Base-by-base conservation (phyloP, 805 yeast species). In the Kodamaea kakaduensis region DNA sequence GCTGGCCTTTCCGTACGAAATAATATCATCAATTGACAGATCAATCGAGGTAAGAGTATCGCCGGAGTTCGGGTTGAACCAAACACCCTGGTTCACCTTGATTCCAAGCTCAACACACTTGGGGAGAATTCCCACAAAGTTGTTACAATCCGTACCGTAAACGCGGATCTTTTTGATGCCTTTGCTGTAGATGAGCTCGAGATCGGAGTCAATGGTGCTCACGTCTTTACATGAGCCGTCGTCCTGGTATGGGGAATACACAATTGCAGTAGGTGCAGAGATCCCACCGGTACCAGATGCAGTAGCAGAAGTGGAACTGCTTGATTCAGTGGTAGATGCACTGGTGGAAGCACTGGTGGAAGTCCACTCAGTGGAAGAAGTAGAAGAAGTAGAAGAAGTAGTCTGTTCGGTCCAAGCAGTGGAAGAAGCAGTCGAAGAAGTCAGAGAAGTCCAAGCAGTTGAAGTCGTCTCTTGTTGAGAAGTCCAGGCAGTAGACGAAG, bases 121-220 rank as follows among this genome's bases (percentile, higher is more conserved):
- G 32, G 93, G 85, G 48, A 77, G 69, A 24, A 87, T 77, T 3
- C 82, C 77, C 19, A 70, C 52, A 32, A 84, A 59, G 17, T 83
- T 75, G 55, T 75, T 69, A 66, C 97, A 89, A 59, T 89, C 97
- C 40, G 85, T 82, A 48, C 95, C 95, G 55, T 89, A 89, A 35
- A 86, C 56, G 66, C 97, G 78, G 36, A 89, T 63, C 34, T 73
- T 72, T 25, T 61, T 54, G 48, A 88, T 79, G 37, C 87, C 84
- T 52, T 76, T 78, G 37, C 72, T 55, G 17, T 60, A 52, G 48
- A 89, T 84, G 41, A 62, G 50, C 19, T 64, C 45, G 40, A 89
- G 66, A 58, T 89, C 96, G 15, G 62, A 42, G 31, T 57, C 40
- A 28, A 89, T 84, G 9, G 73, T 54, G 37, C 52, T 62, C 28